Evolutionary conservation across 768 basidiomycete genomes (phyloP).

Genomic region (Termitomyces sp.): DNA sequence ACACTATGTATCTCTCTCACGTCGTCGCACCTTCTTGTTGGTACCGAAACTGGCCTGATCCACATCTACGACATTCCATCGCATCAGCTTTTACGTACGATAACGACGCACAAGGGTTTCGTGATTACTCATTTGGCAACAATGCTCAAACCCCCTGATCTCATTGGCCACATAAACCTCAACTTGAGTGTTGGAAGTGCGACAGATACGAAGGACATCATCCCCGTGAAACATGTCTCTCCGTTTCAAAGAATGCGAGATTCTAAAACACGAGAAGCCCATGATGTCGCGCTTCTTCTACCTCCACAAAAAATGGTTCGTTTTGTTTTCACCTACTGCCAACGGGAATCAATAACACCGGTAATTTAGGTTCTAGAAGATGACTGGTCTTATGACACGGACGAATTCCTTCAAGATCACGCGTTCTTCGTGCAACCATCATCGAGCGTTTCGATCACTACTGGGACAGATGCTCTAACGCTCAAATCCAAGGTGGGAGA

Average conservation of each 20-base stretch:
- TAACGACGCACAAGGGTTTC: conserved; percentile 67
- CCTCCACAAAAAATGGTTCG: conserved; percentile 46
- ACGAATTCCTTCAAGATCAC: conserved; percentile 65
- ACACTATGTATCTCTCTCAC: conserved; percentile 76
- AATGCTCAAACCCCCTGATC: conserved; percentile 83
- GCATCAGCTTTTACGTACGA: conserved; percentile 83
- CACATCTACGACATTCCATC: conserved; percentile 87
- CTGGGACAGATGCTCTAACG: conserved; percentile 34
- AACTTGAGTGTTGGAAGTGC: conserved; percentile 39
- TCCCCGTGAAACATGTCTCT: conserved; percentile 64
- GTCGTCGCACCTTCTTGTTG: conserved; percentile 76
- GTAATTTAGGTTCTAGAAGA: conserved; percentile 28
- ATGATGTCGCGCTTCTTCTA: conserved; percentile 68
- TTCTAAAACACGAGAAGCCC: conserved; percentile 59
- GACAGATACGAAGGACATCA: conserved; percentile 49
- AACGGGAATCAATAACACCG: background rate
- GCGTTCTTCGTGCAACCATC: conserved; percentile 61
- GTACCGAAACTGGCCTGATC: conserved; percentile 71
- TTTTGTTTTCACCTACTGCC: conserved; percentile 12
- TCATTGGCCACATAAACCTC: conserved; percentile 77
- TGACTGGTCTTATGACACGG: conserved; percentile 41
- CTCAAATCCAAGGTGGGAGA: conserved; percentile 59
- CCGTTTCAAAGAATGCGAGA: conserved; percentile 78
- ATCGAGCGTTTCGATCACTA: conserved; percentile 23
- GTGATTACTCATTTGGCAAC: conserved; percentile 73